Base-by-base conservation (phyloP, 129 eudicot genomes). In the Artemisia argyi region DNA sequence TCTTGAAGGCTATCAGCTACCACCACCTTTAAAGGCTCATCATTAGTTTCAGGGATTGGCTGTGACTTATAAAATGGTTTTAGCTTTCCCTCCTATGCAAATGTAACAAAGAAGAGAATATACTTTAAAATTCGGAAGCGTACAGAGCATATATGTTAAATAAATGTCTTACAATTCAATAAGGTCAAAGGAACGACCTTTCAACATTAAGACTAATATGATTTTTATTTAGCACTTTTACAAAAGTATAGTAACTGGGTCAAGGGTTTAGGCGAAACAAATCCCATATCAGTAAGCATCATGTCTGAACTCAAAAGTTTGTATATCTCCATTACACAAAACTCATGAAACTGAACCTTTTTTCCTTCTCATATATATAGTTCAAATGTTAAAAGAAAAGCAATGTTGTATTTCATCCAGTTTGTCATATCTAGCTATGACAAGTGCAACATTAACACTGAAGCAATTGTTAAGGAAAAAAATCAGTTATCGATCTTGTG, bases 11-110 rank as follows among this genome's bases (percentile, higher is more conserved):
- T 90, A 73, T 87, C 86, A 17, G 83, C 89, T 26, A 90, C 97
- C 60, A 90, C 85, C 71, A 87, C 95, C 76, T 90, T 87, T 42
- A 87, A 88, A 11, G 94, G 87, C 59, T 85, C 95, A 46, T 72
- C 52, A 61, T 87, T 90, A 39, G 70, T 79, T 75, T 81, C 83
- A 18, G 95, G 95, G 20, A 90, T 75, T 26, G 94, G 86, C 71
- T 90, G 91, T 7, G 97, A 90, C 76, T 90, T 90, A 32, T 65
- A 53, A 66, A 65, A 87, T 16, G 91, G 83, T 72, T 78, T 70
- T 65, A 90, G 77, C 3, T 71, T 85, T 22, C 94, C 95, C 18
- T 85, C 94, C 95, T 90, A 83, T 55, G 73, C 35, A 42, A 17
- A 56, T 52, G 18, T 66, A 19, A 17, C 66, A 72, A 10, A 26